A percentile compares a stretch with the other conserved stretches of the same genome.
Evolutionary conservation across 1,284 basidiomycete species (phyloP).

Genomic region (Tilletia setariae): DNA sequence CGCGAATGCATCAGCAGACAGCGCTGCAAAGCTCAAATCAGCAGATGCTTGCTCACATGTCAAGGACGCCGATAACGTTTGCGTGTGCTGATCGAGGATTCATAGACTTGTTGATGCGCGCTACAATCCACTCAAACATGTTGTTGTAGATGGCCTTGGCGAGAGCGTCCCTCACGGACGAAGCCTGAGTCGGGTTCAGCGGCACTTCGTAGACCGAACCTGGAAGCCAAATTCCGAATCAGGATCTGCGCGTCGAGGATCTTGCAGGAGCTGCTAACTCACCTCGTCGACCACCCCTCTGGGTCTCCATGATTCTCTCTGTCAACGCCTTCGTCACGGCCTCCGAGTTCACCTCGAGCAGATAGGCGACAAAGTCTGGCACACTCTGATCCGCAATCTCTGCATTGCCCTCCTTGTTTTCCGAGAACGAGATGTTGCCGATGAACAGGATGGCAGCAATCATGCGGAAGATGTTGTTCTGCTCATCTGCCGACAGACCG

Average conservation of each 20-base stretch:
- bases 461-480: conserved; percentile 88
- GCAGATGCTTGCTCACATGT: conserved; percentile 69
- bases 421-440: conserved; percentile 75
- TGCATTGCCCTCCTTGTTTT: conserved; percentile 86
- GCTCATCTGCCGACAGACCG: conserved; percentile 78
- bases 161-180: conserved; percentile 82
- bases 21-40: conserved; percentile 19
- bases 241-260: not conserved
- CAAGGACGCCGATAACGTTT: conserved; percentile 93
- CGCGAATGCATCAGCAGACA: not conserved
- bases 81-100: conserved; percentile 64
- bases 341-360: conserved; percentile 80
- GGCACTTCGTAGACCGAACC: conserved; percentile 92
- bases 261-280: not conserved
- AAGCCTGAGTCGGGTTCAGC: conserved; percentile 86
- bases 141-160: conserved; percentile 98
- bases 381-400: conserved; percentile 76
- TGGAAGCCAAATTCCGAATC: conserved; percentile 23
- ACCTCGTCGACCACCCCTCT: conserved; percentile 73
- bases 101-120: conserved; percentile 93
- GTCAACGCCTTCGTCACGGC: conserved; percentile 83
- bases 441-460: conserved; percentile 91
- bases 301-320: conserved; percentile 81
- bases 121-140: conserved; percentile 99
- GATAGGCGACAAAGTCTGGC: conserved; percentile 91